phyloP scores from a whole-genome alignment of 2,329 filamentous ascomycete species.

The Amauroascus verrucosus region DNA sequence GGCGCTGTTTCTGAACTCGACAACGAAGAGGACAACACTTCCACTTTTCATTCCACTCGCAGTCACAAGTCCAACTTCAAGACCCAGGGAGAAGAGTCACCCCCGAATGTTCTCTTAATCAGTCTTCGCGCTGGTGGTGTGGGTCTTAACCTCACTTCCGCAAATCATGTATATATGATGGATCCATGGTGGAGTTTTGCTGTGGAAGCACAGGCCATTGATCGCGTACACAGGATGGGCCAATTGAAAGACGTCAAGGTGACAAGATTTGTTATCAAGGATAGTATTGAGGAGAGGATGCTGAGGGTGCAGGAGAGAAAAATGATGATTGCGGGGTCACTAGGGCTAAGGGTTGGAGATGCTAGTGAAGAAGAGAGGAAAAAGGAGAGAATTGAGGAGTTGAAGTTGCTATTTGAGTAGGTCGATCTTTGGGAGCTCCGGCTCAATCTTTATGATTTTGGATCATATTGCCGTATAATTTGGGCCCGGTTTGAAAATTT shows the following conservation, averaged over 20 bases:
- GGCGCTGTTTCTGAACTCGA: slow-evolving; percentile 29
- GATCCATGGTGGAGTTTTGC: slow-evolving; percentile 99
- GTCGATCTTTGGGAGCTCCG: not conserved
- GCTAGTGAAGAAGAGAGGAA: slow-evolving; percentile 82
- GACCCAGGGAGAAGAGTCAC: slow-evolving; percentile 11
- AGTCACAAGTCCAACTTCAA: slow-evolving; percentile 6
- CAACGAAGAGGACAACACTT: slow-evolving; percentile 25
- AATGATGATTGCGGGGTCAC: slow-evolving; percentile 72
- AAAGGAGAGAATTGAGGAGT: slow-evolving; percentile 81
- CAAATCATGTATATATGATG: slow-evolving; percentile 94
- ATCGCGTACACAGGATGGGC: slow-evolving; percentile 94
- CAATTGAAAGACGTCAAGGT: slow-evolving; percentile 80
- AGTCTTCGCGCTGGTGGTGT: slow-evolving; percentile 85
- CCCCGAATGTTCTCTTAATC: slow-evolving; percentile 58
- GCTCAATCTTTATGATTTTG: no score
- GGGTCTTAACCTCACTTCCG: slow-evolving; percentile 81
- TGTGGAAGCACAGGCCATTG: slow-evolving; percentile 92
- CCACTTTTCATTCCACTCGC: not conserved
- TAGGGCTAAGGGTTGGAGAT: slow-evolving; percentile 95
- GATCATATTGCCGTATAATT: no score
- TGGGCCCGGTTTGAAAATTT: no score
- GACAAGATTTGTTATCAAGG: slow-evolving; percentile 75
- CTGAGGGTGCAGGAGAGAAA: slow-evolving; percentile 86
- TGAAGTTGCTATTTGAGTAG: slow-evolving; percentile 65
- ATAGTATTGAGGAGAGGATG: slow-evolving; percentile 94